Conservation (phyloP, 345 rosid genomes). For the Rhizophora apiculata region DNA sequence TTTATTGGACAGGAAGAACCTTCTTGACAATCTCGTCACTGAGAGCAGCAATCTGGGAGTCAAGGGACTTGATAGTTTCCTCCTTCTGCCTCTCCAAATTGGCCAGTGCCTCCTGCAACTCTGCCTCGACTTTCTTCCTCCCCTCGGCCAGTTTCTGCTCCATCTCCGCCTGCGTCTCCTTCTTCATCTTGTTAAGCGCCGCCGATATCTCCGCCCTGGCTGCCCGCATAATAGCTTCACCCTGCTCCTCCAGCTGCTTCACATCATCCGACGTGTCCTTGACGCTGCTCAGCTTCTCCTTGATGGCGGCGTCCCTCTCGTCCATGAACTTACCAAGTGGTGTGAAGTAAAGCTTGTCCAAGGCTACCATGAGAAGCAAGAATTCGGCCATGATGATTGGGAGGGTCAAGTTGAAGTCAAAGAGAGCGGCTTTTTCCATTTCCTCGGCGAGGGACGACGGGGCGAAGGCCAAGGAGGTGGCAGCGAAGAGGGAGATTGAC, state of each 20-base stretch:
- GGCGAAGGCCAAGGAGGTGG: constrained; percentile 41
- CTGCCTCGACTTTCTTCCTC: constrained; percentile 76
- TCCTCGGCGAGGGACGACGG: constrained; percentile 80
- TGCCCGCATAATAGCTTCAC: constrained; percentile 69
- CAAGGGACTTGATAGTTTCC: constrained; percentile 66
- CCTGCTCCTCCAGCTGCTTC: constrained; percentile 84
- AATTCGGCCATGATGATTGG: constrained; percentile 85
- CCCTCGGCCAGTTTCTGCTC: constrained; percentile 62
- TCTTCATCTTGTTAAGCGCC: constrained; percentile 82
- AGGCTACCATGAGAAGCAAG: constrained; percentile 73
- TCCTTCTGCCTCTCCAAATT: constrained; percentile 84
- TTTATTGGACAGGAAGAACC: constrained; percentile 64
- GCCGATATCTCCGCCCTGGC: constrained; percentile 92
- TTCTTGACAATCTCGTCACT: constrained; percentile 84
- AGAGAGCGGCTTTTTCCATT: constrained; percentile 80
- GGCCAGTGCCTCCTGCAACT: constrained; percentile 68
- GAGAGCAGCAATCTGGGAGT: constrained; percentile 75
- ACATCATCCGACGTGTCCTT: constrained; percentile 80
- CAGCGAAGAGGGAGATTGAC: constrained; percentile 59
- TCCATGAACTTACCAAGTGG: constrained; percentile 96
- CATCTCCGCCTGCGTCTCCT: constrained; percentile 78
- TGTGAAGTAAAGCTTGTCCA: constrained; percentile 74
- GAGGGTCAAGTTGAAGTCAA: constrained; percentile 89
- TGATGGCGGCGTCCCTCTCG: constrained; percentile 62
- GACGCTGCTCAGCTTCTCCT: constrained; percentile 72